These are phyloP conservation scores for Blastobotrys malaysiensis DNA, from an alignment of 1,139 yeast genomes.

Conservation along the genomic window DNA sequence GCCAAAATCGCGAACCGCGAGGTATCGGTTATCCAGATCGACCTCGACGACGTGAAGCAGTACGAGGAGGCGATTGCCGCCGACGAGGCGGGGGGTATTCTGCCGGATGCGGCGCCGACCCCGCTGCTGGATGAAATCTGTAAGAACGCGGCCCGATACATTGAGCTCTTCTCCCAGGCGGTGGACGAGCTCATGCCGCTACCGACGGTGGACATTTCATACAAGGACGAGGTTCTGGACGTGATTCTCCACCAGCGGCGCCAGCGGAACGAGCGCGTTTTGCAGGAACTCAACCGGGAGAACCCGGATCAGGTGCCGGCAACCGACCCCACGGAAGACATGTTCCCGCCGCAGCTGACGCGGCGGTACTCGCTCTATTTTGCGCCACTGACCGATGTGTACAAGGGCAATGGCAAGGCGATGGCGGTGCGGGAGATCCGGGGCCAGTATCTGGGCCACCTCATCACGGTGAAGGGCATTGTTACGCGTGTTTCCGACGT, in stretches of 20 bases:
- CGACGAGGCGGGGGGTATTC: constrained; percentile 26
- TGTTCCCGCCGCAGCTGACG: constrained; percentile 81
- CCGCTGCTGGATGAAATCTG: constrained; percentile 53
- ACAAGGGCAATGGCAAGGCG: constrained; percentile 46
- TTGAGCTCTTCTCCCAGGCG: constrained; percentile 68
- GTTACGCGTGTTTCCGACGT: constrained; percentile 95
- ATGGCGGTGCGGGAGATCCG: constrained; percentile 85
- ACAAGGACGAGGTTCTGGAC: constrained; percentile 87
- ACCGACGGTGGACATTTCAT: constrained; percentile 70
- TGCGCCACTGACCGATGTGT: constrained; percentile 58
- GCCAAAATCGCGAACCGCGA: constrained; percentile 85
- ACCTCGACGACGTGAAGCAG: constrained; percentile 73
- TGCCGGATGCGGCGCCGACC: constrained; percentile 3
- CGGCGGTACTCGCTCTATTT: constrained; percentile 85
- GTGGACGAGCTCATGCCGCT: constrained; percentile 80
- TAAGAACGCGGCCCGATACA: constrained; percentile 71
- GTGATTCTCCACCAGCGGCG: constrained; percentile 87
- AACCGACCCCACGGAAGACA: constrained; percentile 24
- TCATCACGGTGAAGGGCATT: constrained; percentile 88
- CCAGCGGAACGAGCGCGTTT: constrained; percentile 69
- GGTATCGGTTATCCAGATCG: constrained; percentile 58
- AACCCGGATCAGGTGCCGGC: constrained; percentile 22
- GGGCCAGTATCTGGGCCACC: constrained; percentile 77
- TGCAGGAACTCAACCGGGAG: constrained; percentile 39
- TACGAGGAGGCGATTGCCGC: constrained; percentile 47